phyloP scores from a whole-genome alignment of 768 basidiomycete genomes.

The Boletus huronensis region DNA sequence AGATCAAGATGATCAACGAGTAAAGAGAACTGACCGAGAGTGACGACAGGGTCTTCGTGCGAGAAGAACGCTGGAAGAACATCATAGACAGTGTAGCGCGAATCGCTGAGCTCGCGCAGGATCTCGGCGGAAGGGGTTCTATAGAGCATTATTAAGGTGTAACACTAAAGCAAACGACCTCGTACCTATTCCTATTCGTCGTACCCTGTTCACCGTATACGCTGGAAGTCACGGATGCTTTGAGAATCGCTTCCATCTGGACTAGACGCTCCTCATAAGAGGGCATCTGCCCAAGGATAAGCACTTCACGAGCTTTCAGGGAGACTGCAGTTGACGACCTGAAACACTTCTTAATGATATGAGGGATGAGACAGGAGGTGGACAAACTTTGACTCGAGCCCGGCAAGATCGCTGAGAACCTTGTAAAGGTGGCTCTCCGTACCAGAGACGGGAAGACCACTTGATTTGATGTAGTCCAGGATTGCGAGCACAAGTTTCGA shows the following conservation, averaged over 20 bases:
- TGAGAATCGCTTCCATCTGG: conserved; percentile 94
- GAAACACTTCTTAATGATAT: conserved; percentile 5
- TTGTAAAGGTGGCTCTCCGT: conserved; percentile 70
- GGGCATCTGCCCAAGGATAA: conserved; percentile 94
- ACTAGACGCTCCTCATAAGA: conserved; percentile 91
- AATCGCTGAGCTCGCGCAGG: conserved; percentile 91
- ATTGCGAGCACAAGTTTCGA: conserved; percentile 81
- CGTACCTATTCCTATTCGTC: conserved; percentile 63
- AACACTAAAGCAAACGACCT: not conserved
- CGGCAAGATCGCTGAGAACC: conserved; percentile 77
- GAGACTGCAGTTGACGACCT: conserved; percentile 91
- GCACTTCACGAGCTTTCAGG: conserved; percentile 93
- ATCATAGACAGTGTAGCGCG: conserved; percentile 94
- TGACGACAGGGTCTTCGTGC: conserved; percentile 78
- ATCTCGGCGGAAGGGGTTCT: conserved; percentile 85
- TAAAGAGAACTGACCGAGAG: conserved; percentile 56
- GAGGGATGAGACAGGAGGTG: not conserved
- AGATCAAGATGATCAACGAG: not conserved
- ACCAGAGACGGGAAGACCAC: conserved; percentile 70
- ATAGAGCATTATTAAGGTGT: conserved; percentile 4
- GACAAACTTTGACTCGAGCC: conserved; percentile 82
- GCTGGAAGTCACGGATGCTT: conserved; percentile 79
- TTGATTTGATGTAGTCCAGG: conserved; percentile 86
- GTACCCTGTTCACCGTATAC: conserved; percentile 84
- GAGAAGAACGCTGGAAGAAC: conserved; percentile 96